These are phyloP conservation scores for Cucumis cinereus DNA, from an alignment of 306 rosid species.

Conservation along the genomic window DNA sequence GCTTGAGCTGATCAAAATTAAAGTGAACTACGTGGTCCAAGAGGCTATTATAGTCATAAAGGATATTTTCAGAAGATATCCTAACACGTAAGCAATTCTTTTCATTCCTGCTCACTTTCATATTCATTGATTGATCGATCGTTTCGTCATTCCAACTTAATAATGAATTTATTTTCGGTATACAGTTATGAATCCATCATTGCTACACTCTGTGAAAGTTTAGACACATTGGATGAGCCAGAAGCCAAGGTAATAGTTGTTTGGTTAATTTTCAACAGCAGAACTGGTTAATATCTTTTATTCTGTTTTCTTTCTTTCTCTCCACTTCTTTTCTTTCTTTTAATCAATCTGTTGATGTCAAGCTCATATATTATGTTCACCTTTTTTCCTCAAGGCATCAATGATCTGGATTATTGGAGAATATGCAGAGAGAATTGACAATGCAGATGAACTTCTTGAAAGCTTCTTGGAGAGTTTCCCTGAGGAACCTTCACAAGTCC, in stretches of 20 bases:
- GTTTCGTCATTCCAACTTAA: slow-evolving; percentile 7
- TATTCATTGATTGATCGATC: not conserved
- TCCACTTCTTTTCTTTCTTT: too few species aligned
- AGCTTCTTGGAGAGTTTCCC: slow-evolving; percentile 90
- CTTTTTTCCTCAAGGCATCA: slow-evolving; percentile 47
- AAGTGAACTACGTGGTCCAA: slow-evolving; percentile 97
- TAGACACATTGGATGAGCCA: slow-evolving; percentile 95
- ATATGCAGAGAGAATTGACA: slow-evolving; percentile 98
- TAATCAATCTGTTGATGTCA: not conserved
- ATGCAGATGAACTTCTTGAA: slow-evolving; percentile 98
- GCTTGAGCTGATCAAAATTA: slow-evolving; percentile 97
- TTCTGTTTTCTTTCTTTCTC: not conserved
- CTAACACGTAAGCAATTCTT: slow-evolving; percentile 62
- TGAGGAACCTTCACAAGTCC: slow-evolving; percentile 99
- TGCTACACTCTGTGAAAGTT: slow-evolving; percentile 96
- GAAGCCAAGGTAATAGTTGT: slow-evolving; percentile 81
- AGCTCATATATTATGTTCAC: not conserved
- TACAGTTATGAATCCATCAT: slow-evolving; percentile 92
- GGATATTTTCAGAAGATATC: slow-evolving; percentile 99
- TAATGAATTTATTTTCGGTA: slow-evolving; percentile 8
- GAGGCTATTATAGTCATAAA: slow-evolving; percentile 99
- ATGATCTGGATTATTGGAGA: slow-evolving; percentile 99
- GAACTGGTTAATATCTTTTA: not conserved
- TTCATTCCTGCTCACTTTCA: not conserved
- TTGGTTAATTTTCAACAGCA: not conserved